A percentile compares a stretch with the other conserved stretches of the same genome.
These are phyloP conservation scores for Penicillium pulvis DNA, from an alignment of 495 filamentous ascomycete genomes.

Conservation along the genomic window DNA sequence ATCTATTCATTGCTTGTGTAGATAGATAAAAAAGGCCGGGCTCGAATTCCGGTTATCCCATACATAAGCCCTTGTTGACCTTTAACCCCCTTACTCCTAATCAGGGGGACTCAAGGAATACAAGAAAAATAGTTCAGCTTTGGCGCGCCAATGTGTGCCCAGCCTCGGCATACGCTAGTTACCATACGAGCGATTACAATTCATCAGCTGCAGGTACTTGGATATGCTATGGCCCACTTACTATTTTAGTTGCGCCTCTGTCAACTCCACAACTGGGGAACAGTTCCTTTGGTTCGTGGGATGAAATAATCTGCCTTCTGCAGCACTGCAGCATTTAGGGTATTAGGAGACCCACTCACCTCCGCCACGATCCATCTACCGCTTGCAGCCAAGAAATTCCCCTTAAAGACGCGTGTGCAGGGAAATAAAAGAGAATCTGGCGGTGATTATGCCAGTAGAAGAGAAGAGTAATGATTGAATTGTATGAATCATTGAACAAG, in stretches of 20 bases:
- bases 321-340: constrained; percentile 13
- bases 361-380: constrained; percentile 32
- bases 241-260: neutral
- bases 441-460: neutral
- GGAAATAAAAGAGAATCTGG: neutral
- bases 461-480: neutral
- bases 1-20: neutral
- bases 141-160: neutral
- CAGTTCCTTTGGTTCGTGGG: constrained; percentile 19
- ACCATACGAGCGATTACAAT: neutral
- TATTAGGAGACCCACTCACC: constrained; percentile 18
- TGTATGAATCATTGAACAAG: neutral
- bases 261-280: constrained; percentile 23
- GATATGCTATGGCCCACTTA: neutral
- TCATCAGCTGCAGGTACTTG: neutral
- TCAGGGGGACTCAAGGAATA: neutral
- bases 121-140: neutral
- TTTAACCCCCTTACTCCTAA: neutral
- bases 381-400: constrained; percentile 32
- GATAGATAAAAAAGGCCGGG: neutral
- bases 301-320: constrained; percentile 15
- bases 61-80: constrained; percentile 3
- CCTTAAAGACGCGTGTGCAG: constrained; percentile 30
- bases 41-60: neutral
- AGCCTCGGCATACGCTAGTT: neutral